Percentiles rank a stretch among this genome's conserved stretches.
Evolutionary conservation across 2,329 filamentous ascomycete species (phyloP).

Genomic region (Anthostomella pinea): DNA sequence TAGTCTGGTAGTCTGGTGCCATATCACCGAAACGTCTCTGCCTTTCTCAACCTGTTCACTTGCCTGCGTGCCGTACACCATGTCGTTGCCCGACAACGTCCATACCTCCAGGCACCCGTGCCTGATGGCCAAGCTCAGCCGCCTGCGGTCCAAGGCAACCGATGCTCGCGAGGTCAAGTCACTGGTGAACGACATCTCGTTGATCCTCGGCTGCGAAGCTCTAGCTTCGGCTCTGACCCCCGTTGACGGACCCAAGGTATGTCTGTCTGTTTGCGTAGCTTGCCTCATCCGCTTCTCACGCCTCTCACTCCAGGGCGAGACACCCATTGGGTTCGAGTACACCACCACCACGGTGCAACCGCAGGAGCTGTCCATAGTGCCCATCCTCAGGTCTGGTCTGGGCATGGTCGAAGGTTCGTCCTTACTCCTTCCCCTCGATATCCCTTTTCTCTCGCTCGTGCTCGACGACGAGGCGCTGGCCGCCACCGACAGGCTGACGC

Average conservation of each 20-base stretch:
- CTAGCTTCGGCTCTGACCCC: constrained; percentile 61
- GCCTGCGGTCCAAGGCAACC: constrained; percentile 73
- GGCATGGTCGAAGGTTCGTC: constrained; percentile 79
- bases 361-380: constrained; percentile 73
- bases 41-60: constrained; percentile 1
- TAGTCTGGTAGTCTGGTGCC: too few species aligned
- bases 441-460: too few species aligned
- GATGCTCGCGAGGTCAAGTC: constrained; percentile 73
- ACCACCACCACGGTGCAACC: constrained; percentile 62
- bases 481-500: constrained; percentile 9
- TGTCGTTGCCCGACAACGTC: constrained; percentile 55
- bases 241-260: constrained; percentile 61
- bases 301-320: constrained; percentile 57
- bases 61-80: constrained; percentile 7
- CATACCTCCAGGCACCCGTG: constrained; percentile 86
- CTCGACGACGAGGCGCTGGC: too few species aligned
- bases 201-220: constrained; percentile 81
- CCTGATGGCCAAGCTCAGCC: constrained; percentile 82
- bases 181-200: constrained; percentile 81
- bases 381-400: constrained; percentile 87
- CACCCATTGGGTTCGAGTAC: constrained; percentile 76
- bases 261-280: constrained; percentile 20
- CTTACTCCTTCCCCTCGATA: background rate
- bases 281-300: constrained; percentile 4
- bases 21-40: too few species aligned